A percentile compares a stretch with the other conserved stretches of the same genome.
These are phyloP conservation scores for Aspergillus bridgeri DNA, from an alignment of 495 filamentous ascomycete genomes.

Conservation along the genomic window DNA sequence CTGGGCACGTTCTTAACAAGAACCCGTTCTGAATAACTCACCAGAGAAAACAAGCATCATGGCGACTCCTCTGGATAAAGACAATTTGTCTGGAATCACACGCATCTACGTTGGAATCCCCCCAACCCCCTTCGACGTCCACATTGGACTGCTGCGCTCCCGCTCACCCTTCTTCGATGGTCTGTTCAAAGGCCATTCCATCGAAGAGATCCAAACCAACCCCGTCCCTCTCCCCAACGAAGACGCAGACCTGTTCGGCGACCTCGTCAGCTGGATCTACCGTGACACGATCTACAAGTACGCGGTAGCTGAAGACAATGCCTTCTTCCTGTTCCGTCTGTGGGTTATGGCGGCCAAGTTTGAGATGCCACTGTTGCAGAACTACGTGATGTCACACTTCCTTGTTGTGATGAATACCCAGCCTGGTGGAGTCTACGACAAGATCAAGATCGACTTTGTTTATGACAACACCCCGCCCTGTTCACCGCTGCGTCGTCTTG, in stretches of 20 bases:
- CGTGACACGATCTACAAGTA: background rate
- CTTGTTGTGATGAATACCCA: background rate
- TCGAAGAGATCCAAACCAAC: background rate
- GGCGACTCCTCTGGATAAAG: background rate
- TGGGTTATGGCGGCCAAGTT: background rate
- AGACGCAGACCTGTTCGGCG: background rate
- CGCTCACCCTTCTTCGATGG: background rate
- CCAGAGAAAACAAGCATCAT: background rate
- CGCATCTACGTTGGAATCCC: background rate
- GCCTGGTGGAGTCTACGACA: background rate
- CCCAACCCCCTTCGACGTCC: background rate
- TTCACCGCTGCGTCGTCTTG: background rate
- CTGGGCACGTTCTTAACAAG: no score
- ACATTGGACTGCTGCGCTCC: background rate
- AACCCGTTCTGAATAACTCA: background rate
- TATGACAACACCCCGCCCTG: background rate
- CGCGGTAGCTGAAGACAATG: background rate
- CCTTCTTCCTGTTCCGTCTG: background rate
- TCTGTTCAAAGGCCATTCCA: background rate
- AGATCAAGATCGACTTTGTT: background rate
- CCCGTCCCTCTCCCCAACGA: background rate
- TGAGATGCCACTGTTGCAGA: background rate
- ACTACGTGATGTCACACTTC: background rate
- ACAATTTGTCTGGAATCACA: background rate
- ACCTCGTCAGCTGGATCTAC: background rate